Evolutionary conservation across 2,329 filamentous ascomycete species (phyloP), one percentile per base, ranked within the genome.

Genomic region (Lasiodiplodia citricola): DNA sequence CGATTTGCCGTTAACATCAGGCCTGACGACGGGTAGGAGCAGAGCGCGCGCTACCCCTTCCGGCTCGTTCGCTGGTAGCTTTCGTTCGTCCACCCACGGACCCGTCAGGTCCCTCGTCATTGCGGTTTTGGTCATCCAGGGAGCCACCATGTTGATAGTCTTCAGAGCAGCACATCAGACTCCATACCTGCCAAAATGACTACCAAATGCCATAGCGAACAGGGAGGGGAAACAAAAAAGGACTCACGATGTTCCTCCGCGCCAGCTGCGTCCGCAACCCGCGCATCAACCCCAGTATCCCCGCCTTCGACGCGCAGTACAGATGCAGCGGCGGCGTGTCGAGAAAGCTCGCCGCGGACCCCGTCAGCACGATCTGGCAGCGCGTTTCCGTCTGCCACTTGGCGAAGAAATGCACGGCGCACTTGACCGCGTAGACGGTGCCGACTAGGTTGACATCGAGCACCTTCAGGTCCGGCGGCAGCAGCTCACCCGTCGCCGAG

Each of bases 251-350:
- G 5, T 69, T 70, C 51, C 72, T 70, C 25, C 37, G 52, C 10
- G 71, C 64, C 16, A 71, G 70, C 16, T 70, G 71, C 6, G 67
- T 70, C 41, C 73, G 69, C 60, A 75, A 58, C 2, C 70, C 70
- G 14, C 74, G 70, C 74, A 75, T 74, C 23, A 75, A 66, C 2
- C 74, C 74, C 31, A 75, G 51, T 0, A 75, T 70, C 3, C 74
- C 74, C 68, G 74, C 72, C 50, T 75, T 75, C 52, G 71, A 72
- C 47, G 74, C 74, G 16, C 72, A 69, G 57, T 75, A 75, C 23
- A 71, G 68, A 8, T 72, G 67, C 38, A 74, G 51, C 14, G 72
- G 72, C 13, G 71, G 71, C 50, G 71, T 69, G 31, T 74, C 73
- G 35, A 74, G 72, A 50, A 73, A 74, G 10, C 73, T 69, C 10